phyloP scores from a whole-genome alignment of 2,329 filamentous ascomycete genomes.

The Calonectria ilicicola region DNA sequence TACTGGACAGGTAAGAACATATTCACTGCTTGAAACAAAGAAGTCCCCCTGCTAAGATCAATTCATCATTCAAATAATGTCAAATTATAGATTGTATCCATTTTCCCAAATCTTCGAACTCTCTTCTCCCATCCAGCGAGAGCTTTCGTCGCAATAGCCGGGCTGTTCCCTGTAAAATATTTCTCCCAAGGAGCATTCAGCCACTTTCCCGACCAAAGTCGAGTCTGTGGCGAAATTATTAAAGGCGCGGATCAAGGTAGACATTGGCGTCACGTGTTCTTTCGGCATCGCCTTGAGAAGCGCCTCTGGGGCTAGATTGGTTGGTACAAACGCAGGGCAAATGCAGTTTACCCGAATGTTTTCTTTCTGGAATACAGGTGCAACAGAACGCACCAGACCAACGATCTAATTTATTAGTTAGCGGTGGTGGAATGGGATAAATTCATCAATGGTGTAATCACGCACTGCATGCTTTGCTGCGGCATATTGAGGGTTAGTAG shows the following conservation, averaged over 20 bases:
- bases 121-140: slow-evolving; percentile 16
- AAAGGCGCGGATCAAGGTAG: slow-evolving; percentile 3
- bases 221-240: slow-evolving; percentile 1
- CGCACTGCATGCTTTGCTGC: slow-evolving; percentile 8
- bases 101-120: slow-evolving; percentile 10
- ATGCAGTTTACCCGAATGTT: slow-evolving; percentile 14
- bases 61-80: not conserved
- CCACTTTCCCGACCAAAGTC: not conserved
- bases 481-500: slow-evolving; percentile 11
- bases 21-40: no score
- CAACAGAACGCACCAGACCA: slow-evolving; percentile 4
- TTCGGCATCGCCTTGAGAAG: slow-evolving; percentile 9
- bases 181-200: not conserved
- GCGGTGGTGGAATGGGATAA: not conserved
- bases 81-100: not conserved
- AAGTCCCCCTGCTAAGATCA: not conserved
- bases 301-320: not conserved
- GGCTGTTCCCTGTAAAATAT: slow-evolving; percentile 7
- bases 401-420: slow-evolving; percentile 1
- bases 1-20: no score
- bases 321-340: slow-evolving; percentile 13
- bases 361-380: slow-evolving; percentile 12
- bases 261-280: slow-evolving; percentile 18
- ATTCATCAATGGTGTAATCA: not conserved
- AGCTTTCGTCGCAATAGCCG: slow-evolving; percentile 13